Percentiles rank a stretch among this genome's conserved stretches.
Conservation (phyloP, 768 basidiomycete genomes). For the Termitomyces sp. region DNA sequence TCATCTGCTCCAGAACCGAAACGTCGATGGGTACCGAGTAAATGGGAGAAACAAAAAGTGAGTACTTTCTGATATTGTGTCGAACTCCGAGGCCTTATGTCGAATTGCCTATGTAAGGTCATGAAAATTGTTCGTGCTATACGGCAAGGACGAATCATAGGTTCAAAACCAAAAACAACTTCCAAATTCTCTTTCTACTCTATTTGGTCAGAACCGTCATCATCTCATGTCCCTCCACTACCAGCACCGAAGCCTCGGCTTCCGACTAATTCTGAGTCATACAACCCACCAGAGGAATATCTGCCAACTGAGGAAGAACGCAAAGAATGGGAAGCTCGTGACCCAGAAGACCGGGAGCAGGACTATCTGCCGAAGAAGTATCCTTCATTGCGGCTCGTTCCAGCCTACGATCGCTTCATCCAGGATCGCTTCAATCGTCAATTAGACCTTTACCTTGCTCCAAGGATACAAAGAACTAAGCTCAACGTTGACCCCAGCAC, state of each 20-base stretch:
- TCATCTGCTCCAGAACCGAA: conserved; percentile 92
- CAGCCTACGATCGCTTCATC: conserved; percentile 87
- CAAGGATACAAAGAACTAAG: conserved; percentile 79
- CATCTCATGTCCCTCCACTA: conserved; percentile 75
- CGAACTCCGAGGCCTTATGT: not conserved
- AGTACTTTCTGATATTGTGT: conserved; percentile 2
- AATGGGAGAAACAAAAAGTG: conserved; percentile 99
- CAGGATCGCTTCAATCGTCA: conserved; percentile 92
- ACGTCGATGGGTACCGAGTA: conserved; percentile 92
- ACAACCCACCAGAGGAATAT: conserved; percentile 98
- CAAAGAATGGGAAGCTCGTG: conserved; percentile 74
- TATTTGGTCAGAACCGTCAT: conserved; percentile 83
- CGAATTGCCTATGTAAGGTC: conserved; percentile 46
- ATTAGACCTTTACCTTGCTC: conserved; percentile 94
- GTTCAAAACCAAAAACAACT: conserved; percentile 78
- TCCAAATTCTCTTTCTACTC: conserved; percentile 71
- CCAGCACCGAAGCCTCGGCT: conserved; percentile 89
- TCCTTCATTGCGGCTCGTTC: conserved; percentile 79
- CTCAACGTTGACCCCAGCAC: conserved; percentile 90
- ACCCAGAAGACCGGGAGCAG: conserved; percentile 84
- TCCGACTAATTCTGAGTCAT: conserved; percentile 93
- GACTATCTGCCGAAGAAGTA: conserved; percentile 89
- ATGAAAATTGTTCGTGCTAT: conserved; percentile 99
- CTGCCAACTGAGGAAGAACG: conserved; percentile 80
- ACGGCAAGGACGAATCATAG: conserved; percentile 88